Conservation (phyloP, 2,329 filamentous ascomycete species). For the Colletotrichum nymphaeae region DNA sequence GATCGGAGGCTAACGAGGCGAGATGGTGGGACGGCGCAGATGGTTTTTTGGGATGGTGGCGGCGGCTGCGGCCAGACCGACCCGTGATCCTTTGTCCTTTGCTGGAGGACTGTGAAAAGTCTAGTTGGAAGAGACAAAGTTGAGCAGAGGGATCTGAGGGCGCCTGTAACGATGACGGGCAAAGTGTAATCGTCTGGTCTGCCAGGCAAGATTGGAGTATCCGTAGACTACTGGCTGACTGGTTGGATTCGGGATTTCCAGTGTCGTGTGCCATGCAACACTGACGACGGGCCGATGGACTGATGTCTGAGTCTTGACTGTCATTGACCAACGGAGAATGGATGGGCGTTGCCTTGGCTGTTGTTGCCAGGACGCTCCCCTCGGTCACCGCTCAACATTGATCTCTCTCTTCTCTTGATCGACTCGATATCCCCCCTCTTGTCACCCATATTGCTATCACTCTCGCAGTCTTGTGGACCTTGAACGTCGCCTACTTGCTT, state of each 20-base stretch:
- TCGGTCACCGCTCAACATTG: background rate
- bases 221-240: too few relatives aligned
- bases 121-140: background rate
- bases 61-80: background rate
- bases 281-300: background rate
- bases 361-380: background rate
- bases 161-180: background rate
- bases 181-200: background rate
- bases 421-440: background rate
- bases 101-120: too few relatives aligned
- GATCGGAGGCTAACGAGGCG: constrained; percentile 21
- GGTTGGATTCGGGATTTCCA: background rate
- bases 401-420: background rate
- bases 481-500: background rate
- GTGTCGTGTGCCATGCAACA: background rate
- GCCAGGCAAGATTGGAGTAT: too few relatives aligned
- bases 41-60: background rate
- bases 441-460: too few relatives aligned
- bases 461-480: background rate
- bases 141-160: background rate
- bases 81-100: background rate
- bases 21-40: background rate
- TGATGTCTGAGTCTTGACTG: background rate
- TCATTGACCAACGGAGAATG: background rate
- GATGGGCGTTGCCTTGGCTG: background rate